Base-by-base conservation (phyloP, 23 red algal genomes). In the Gracilaria caudata region DNA sequence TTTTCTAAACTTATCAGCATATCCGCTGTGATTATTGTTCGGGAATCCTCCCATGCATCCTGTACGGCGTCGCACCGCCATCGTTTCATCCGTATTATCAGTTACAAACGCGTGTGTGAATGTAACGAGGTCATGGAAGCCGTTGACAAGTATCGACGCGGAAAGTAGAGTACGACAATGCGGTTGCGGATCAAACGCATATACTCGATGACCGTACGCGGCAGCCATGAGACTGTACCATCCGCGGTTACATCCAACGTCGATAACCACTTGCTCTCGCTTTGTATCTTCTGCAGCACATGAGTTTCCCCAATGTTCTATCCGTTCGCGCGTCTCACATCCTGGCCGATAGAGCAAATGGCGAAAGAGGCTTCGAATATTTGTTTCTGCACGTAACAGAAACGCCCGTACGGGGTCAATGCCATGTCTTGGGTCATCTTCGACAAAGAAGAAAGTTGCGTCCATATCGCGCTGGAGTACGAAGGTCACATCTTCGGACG, bases 21-120 rank as follows among this genome's bases (percentile, higher is more conserved):
- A 80, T 21, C 77, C 77, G 0, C 32, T 51, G 36, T 80, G 77
- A 58, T 80, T 80, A 25, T 80, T 63, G 56, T 80, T 57, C 23
- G 77, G 77, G 24, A 60, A 80, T 32, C 51, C 56, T 60, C 77
- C 77, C 51, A 63, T 80, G 51, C 77, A 80, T 58, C 77, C 77
- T 12, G 77, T 80, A 51, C 77, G 77, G 3, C 77, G 51, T 43
- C 56, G 38, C 56, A 80, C 77, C 37, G 44, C 6, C 51, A 80
- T 80, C 21, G 77, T 60, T 51, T 57, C 51, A 23, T 51, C 56
- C 2, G 1, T 7, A 7, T 80, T 60, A 17, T 80, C 77, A 41
- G 51, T 80, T 6, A 80, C 77, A 57, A 80, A 60, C 77, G 77
- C 77, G 16, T 57, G 38, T 7, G 28, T 80, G 77, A 60, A 80